Conservation (phyloP, 805 yeast genomes). For the Wickerhamiella spandovensis region DNA sequence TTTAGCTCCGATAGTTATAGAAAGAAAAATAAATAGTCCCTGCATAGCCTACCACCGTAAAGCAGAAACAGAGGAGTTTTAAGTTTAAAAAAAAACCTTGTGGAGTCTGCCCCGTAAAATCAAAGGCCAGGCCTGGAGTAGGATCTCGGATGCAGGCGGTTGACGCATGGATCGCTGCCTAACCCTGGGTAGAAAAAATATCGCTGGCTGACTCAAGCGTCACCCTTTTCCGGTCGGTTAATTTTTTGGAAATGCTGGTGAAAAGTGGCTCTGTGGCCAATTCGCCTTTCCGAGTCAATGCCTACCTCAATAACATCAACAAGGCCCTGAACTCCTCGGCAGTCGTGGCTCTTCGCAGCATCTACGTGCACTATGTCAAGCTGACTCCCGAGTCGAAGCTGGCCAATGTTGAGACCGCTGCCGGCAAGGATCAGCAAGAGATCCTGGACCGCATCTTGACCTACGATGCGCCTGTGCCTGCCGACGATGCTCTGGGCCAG, state of each 20-base stretch:
- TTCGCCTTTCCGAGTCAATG: conserved; percentile 73
- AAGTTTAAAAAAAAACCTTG: too few relatives aligned
- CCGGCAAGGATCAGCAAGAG: conserved; percentile 22
- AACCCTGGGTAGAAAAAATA: background rate
- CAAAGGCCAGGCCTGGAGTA: too few relatives aligned
- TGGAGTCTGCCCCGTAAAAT: too few relatives aligned
- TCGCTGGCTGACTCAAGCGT: background rate
- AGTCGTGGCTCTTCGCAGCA: conserved; percentile 56
- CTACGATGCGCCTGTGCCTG: conserved; percentile 58
- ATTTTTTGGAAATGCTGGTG: conserved; percentile 11
- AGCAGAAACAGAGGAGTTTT: too few relatives aligned
- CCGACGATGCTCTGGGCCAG: conserved; percentile 32
- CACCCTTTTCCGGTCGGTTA: background rate
- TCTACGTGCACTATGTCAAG: conserved; percentile 72
- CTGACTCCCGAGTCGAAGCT: conserved; percentile 28
- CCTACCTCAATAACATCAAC: conserved; percentile 58
- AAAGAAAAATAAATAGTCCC: too few relatives aligned
- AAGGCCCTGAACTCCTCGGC: conserved; percentile 52
- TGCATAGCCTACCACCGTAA: too few relatives aligned
- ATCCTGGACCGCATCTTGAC: conserved; percentile 45
- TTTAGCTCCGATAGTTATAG: too few relatives aligned
- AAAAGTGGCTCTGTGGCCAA: conserved; percentile 69
- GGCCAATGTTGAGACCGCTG: conserved; percentile 15
- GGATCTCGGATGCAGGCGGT: too few relatives aligned
- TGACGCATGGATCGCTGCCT: background rate